Evolutionary conservation across 495 filamentous ascomycete genomes (phyloP).

Genomic region (Chlorociboria aeruginascens): DNA sequence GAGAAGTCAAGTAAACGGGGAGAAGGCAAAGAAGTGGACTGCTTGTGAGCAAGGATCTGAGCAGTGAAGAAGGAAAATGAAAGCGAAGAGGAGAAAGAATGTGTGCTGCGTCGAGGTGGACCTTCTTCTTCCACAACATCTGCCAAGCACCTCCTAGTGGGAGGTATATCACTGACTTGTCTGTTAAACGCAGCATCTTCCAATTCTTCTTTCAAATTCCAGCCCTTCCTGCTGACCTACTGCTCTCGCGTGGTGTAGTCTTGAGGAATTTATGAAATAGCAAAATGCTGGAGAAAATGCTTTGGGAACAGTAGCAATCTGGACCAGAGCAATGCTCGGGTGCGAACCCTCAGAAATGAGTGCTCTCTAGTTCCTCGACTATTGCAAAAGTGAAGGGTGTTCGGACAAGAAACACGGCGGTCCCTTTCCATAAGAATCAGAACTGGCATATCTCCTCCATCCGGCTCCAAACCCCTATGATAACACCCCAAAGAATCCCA

Average conservation of each 20-base stretch:
- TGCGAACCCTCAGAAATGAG: conserved; percentile 29
- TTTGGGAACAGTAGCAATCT: conserved; percentile 21
- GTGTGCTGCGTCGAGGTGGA: too few relatives aligned
- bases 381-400: conserved; percentile 29
- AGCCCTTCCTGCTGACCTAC: neutral
- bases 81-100: too few relatives aligned
- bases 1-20: too few relatives aligned
- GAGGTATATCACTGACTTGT: conserved; percentile 5
- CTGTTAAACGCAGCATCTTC: conserved; percentile 6
- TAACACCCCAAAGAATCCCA: conserved; percentile 22
- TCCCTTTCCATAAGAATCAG: conserved; percentile 28
- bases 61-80: too few relatives aligned
- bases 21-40: too few relatives aligned
- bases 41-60: too few relatives aligned
- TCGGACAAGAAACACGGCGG: conserved; percentile 31
- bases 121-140: conserved; percentile 7
- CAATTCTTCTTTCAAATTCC: conserved; percentile 2
- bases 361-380: conserved; percentile 36
- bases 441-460: conserved; percentile 1
- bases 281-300: conserved; percentile 9
- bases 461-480: neutral
- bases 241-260: too few relatives aligned
- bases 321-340: conserved; percentile 33
- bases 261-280: conserved; percentile 2
- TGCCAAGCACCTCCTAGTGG: conserved; percentile 4